Base-by-base conservation (phyloP, 2,329 filamentous ascomycete genomes). In the Talaromyces albobiverticillius region DNA sequence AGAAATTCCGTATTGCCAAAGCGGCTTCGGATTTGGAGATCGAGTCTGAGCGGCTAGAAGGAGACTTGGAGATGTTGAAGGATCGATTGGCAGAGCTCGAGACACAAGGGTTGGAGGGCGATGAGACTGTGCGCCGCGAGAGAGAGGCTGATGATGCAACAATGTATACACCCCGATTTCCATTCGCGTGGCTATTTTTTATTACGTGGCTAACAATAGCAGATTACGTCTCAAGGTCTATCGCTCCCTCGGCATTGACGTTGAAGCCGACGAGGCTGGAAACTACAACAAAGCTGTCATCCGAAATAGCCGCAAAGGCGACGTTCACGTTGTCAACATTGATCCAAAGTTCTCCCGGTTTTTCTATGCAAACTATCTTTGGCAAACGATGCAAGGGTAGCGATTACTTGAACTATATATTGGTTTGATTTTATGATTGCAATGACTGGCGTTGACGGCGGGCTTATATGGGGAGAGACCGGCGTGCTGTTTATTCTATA, bases 331-430 rank as follows among this genome's bases (percentile, higher is more conserved):
- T 47, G 87, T 99, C 57, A 95, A 95, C 66, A 86, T 99, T 70
- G 92, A 97, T 64, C 86, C 88, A 64, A 95, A 94, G 75, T 92
- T 96, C 70, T 93, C 89, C 55, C 82, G 86, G 58, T 93, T 88
- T 70, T 96, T 95, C 67, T 96, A 96, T 66, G 90, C 92, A 20
- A 95, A 96, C 65, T 95, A 95, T 70, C 95, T 97, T 67, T 99
- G 94, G 94, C 82, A 90, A 65, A 93, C 86, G 26, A 79, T 96
- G 70, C 95, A 77, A 71, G 71, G 67, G 31, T 74, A 42, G 42
- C 7, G n/a, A n/a, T 16, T 34, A 14, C 13, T 16, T 45, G 20
- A 6, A 14, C 14, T 9, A 34, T 29, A 20, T 40, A 23, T 48
- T 36, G 10, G 18, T 26, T 16, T 43, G 43, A 34, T 20, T 32